A percentile compares a stretch with the other conserved stretches of the same genome.
Evolutionary conservation across 345 rosid species (phyloP).

Genomic region (Citrus glauca): DNA sequence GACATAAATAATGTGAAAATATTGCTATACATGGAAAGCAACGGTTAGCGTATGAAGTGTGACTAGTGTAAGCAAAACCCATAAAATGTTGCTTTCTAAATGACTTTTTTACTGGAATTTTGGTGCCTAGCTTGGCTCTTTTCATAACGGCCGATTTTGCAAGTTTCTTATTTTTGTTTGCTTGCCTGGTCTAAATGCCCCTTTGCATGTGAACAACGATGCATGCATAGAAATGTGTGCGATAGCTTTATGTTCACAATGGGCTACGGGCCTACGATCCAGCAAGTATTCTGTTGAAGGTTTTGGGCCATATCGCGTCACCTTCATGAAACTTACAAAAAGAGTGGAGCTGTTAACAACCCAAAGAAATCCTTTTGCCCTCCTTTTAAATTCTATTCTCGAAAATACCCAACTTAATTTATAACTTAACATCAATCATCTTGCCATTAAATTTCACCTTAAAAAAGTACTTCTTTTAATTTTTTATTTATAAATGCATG

Average conservation of each 20-base stretch:
- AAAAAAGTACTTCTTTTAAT: too few species aligned
- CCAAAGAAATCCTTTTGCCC: too few species aligned
- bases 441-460: too few species aligned
- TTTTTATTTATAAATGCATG: too few species aligned
- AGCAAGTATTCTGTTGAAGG: too few species aligned
- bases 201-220: constrained; percentile 1
- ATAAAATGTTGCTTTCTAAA: constrained; percentile 6
- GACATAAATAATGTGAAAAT: not conserved
- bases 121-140: not conserved
- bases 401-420: too few species aligned
- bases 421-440: too few species aligned
- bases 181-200: not conserved
- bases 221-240: not conserved
- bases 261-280: not conserved
- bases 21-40: not conserved
- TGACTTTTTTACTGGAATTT: constrained; percentile 2
- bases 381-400: too few species aligned
- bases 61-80: not conserved
- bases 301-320: too few species aligned
- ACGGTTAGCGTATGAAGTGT: constrained; percentile 2
- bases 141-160: constrained; percentile 8
- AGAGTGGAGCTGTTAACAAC: too few species aligned
- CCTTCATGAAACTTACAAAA: too few species aligned
- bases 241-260: not conserved
- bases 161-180: not conserved